phyloP scores from a whole-genome alignment of 2,329 filamentous ascomycete genomes.

The Aspergillus sp. region DNA sequence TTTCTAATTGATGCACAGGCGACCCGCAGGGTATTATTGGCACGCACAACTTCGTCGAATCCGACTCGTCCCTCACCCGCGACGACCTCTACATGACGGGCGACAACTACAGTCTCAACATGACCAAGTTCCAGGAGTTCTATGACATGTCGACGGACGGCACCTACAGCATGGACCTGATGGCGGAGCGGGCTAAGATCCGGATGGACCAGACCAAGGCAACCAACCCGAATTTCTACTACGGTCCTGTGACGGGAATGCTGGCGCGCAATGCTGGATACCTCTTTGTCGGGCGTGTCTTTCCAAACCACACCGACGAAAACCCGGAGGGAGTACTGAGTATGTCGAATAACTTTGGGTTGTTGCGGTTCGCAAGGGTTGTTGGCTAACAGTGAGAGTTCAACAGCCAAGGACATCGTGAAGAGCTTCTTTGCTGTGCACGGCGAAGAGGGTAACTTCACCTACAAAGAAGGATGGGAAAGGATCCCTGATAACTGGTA shows the following conservation, averaged over 20 bases:
- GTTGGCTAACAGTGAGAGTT: not conserved
- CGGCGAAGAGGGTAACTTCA: conserved; percentile 33
- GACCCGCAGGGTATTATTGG: conserved; percentile 42
- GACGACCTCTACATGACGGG: conserved; percentile 47
- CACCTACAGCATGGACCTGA: conserved; percentile 35
- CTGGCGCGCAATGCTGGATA: conserved; percentile 44
- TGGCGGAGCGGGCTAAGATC: conserved; percentile 37
- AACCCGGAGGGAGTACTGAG: conserved; percentile 32
- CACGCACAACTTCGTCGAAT: conserved; percentile 50
- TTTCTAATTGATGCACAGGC: conserved; percentile 16
- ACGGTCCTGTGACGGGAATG: conserved; percentile 45
- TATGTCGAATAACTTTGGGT: conserved; percentile 17
- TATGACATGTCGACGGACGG: conserved; percentile 36
- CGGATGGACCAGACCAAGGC: conserved; percentile 43
- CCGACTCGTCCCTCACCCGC: conserved; percentile 46
- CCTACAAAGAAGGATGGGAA: conserved; percentile 43
- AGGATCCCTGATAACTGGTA: conserved; percentile 49
- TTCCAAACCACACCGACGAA: conserved; percentile 39
- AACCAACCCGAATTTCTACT: conserved; percentile 49
- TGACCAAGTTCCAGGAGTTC: conserved; percentile 44
- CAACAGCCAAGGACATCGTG: conserved; percentile 33
- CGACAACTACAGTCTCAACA: conserved; percentile 45
- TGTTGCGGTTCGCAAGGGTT: not conserved
- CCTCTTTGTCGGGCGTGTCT: conserved; percentile 37
- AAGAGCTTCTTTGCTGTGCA: conserved; percentile 43